phyloP scores from a whole-genome alignment of 1,284 basidiomycete species.

The Athelia sp. region DNA sequence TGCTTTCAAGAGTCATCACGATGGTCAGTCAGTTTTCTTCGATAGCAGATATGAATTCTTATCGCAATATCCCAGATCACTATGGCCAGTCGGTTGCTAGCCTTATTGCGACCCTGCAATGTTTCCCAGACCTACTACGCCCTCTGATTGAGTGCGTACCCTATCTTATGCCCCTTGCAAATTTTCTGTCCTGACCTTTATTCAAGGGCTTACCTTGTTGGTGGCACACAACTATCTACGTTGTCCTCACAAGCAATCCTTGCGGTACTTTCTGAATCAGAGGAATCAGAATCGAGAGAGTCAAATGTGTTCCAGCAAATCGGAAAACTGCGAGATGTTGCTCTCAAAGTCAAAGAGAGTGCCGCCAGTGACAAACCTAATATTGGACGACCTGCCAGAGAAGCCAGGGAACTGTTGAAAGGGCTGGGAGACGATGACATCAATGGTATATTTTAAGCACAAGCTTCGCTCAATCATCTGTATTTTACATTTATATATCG shows the following conservation, averaged over 20 bases:
- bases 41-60: constrained; percentile 3
- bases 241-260: constrained; percentile 66
- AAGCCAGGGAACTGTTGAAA: constrained; percentile 76
- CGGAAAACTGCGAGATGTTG: constrained; percentile 56
- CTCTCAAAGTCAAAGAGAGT: constrained; percentile 72
- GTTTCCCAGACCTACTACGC: constrained; percentile 61
- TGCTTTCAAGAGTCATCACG: constrained; percentile 70
- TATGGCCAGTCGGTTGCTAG: constrained; percentile 69
- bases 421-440: constrained; percentile 26
- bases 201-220: constrained; percentile 48
- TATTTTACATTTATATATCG: no score
- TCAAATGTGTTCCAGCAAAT: constrained; percentile 64
- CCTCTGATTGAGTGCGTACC: constrained; percentile 64
- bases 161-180: constrained; percentile 11
- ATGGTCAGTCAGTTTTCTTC: constrained; percentile 43
- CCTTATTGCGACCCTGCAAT: constrained; percentile 65
- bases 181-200: not conserved
- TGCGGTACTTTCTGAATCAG: constrained; percentile 48
- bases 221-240: constrained; percentile 59
- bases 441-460: constrained; percentile 23
- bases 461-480: no score
- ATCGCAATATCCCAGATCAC: constrained; percentile 43
- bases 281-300: constrained; percentile 29
- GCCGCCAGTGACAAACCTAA: constrained; percentile 66
- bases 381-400: constrained; percentile 81